Percentiles rank a stretch among this genome's conserved stretches.
Evolutionary conservation across 108 stramenopile genomes (phyloP).

Genomic region (Fragilaria crotonensis): DNA sequence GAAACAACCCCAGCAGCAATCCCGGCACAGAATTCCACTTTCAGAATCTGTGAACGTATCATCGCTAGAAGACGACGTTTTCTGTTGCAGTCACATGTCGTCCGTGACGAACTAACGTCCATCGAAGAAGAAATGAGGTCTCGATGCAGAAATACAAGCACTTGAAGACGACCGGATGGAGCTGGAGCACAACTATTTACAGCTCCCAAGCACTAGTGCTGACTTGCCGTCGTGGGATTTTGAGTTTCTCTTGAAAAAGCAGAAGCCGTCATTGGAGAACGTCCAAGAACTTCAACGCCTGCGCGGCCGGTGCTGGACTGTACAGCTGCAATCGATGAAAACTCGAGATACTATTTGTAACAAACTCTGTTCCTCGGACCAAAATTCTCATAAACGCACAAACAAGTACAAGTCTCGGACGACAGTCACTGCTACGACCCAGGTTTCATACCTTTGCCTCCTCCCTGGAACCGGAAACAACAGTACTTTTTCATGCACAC

Average conservation of each 20-base stretch:
- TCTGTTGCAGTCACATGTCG: slow-evolving; percentile 23
- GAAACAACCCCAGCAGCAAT: neutral
- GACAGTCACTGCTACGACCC: slow-evolving; percentile 7
- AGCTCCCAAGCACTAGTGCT: slow-evolving; percentile 3
- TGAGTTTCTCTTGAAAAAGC: slow-evolving; percentile 15
- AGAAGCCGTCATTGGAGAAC: slow-evolving; percentile 11
- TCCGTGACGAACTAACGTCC: slow-evolving; percentile 27
- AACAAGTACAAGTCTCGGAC: neutral
- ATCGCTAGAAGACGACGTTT: slow-evolving; percentile 19
- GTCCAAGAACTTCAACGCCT: slow-evolving; percentile 12
- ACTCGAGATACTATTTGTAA: slow-evolving; percentile 25
- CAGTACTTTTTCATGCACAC: slow-evolving; percentile 28
- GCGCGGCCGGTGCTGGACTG: slow-evolving; percentile 32
- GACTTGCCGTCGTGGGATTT: slow-evolving; percentile 17
- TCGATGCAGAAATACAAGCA: slow-evolving; percentile 35
- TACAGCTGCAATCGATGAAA: slow-evolving; percentile 16
- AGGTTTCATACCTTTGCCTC: slow-evolving; percentile 14
- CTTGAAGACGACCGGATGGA: slow-evolving; percentile 29
- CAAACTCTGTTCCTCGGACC: slow-evolving; percentile 9
- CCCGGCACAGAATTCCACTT: slow-evolving; percentile 5
- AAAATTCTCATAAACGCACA: slow-evolving; percentile 2
- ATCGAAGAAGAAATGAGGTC: slow-evolving; percentile 29
- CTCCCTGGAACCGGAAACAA: slow-evolving; percentile 12
- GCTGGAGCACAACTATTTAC: slow-evolving; percentile 10
- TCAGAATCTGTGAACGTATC: neutral